These are phyloP conservation scores for Gelatoporia subvermispora DNA, from an alignment of 768 basidiomycete genomes.

Conservation along the genomic window DNA sequence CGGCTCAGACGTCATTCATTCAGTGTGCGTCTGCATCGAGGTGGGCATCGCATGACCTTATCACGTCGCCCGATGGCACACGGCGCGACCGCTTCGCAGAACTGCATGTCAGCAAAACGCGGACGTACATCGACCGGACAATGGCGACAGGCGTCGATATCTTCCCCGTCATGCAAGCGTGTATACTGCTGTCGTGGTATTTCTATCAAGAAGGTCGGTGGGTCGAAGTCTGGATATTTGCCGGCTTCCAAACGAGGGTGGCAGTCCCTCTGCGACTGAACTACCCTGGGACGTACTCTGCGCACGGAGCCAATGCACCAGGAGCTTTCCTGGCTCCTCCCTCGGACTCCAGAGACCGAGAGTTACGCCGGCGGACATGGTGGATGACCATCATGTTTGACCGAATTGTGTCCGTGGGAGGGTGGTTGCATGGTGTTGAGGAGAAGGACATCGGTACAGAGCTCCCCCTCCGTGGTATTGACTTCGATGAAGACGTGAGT, in stretches of 20 bases:
- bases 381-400: constrained; percentile 91
- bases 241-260: constrained; percentile 78
- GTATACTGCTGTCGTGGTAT: constrained; percentile 84
- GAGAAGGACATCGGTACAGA: constrained; percentile 84
- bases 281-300: constrained; percentile 74
- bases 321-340: constrained; percentile 80
- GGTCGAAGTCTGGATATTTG: constrained; percentile 92
- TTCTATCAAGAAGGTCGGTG: constrained; percentile 86
- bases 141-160: constrained; percentile 89
- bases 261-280: constrained; percentile 79
- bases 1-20: constrained; percentile 13
- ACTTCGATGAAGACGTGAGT: constrained; percentile 72
- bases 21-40: constrained; percentile 82
- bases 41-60: constrained; percentile 69
- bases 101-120: constrained; percentile 82
- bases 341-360: constrained; percentile 68
- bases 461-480: constrained; percentile 66
- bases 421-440: constrained; percentile 83
- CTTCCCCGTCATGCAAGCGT: constrained; percentile 83
- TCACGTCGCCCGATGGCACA: constrained; percentile 67
- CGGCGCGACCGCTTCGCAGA: constrained; percentile 84
- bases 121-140: constrained; percentile 81
- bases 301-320: constrained; percentile 61
- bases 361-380: constrained; percentile 79
- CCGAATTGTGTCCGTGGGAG: constrained; percentile 63